Percentiles rank a stretch among this genome's conserved stretches.
These are phyloP conservation scores for Aspergillus sp. DNA, from an alignment of 2,329 filamentous ascomycete species.

Conservation along the genomic window DNA sequence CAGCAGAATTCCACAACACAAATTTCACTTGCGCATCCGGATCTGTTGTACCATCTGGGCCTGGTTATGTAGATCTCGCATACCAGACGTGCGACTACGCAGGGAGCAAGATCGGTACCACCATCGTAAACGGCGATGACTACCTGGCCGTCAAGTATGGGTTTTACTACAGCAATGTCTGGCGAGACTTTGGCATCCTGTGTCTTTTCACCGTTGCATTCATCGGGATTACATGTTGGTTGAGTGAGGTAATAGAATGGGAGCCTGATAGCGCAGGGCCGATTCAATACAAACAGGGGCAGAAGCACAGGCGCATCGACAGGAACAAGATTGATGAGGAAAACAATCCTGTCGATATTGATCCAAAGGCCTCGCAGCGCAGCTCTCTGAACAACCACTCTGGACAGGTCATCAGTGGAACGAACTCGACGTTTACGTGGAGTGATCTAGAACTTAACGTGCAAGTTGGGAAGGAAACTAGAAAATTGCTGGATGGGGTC, in stretches of 20 bases:
- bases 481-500: conserved; percentile 59
- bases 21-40: conserved; percentile 51
- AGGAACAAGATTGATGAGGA: conserved; percentile 16
- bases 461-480: conserved; percentile 53
- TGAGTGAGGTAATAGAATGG: conserved; percentile 62
- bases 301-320: conserved; percentile 4
- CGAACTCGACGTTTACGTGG: conserved; percentile 63
- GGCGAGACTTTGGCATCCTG: conserved; percentile 70
- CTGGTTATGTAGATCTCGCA: conserved; percentile 43
- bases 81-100: conserved; percentile 56
- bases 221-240: conserved; percentile 61
- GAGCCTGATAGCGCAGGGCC: conserved; percentile 56
- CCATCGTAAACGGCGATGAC: conserved; percentile 46
- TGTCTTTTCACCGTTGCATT: conserved; percentile 69
- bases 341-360: conserved; percentile 19
- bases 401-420: conserved; percentile 39
- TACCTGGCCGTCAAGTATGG: conserved; percentile 52
- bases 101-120: conserved; percentile 48
- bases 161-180: conserved; percentile 50
- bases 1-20: conserved; percentile 56
- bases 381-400: conserved; percentile 18
- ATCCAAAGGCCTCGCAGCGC: conserved; percentile 11
- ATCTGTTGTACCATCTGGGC: conserved; percentile 54
- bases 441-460: conserved; percentile 63
- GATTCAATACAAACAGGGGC: conserved; percentile 58